phyloP scores from a whole-genome alignment of 2,329 filamentous ascomycete genomes.

The Sarocladium kiliense region DNA sequence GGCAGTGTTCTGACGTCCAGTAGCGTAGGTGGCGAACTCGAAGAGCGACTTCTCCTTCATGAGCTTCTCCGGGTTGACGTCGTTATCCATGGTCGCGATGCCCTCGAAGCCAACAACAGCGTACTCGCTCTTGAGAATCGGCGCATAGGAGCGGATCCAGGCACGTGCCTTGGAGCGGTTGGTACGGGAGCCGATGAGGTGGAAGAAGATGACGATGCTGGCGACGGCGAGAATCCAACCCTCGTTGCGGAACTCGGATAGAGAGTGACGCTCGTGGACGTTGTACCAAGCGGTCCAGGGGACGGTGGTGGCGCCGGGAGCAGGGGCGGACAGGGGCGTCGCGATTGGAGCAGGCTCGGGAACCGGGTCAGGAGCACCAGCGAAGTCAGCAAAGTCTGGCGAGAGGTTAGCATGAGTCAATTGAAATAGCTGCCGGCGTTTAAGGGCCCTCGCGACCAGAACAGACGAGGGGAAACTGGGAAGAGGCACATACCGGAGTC shows the following conservation, averaged over 20 bases:
- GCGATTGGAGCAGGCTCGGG: constrained; percentile 44
- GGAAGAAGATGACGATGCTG: constrained; percentile 67
- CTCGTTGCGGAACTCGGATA: constrained; percentile 83
- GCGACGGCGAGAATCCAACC: constrained; percentile 75
- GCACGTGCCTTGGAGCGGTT: constrained; percentile 76
- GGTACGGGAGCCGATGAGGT: constrained; percentile 72
- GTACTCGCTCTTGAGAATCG: constrained; percentile 73
- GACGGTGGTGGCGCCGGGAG: constrained; percentile 42
- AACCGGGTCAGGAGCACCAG: constrained; percentile 65
- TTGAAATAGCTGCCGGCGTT: not conserved
- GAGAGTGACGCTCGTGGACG: constrained; percentile 82
- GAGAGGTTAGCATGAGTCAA: not conserved
- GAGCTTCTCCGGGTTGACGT: constrained; percentile 38
- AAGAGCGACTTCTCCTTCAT: constrained; percentile 84
- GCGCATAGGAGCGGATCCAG: constrained; percentile 74
- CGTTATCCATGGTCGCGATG: constrained; percentile 43
- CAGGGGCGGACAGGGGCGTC: constrained; percentile 38
- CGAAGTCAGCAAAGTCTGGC: constrained; percentile 91
- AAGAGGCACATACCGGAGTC: constrained; percentile 56
- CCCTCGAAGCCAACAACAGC: constrained; percentile 76
- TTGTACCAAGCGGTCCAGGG: constrained; percentile 97
- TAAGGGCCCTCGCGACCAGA: not conserved
- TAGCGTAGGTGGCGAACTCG: constrained; percentile 83
- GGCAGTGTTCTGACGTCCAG: constrained; percentile 86
- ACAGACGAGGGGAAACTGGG: not conserved